A percentile compares a stretch with the other conserved stretches of the same genome.
Evolutionary conservation across 805 yeast genomes (phyloP).

Genomic region (Candida saitoana): DNA sequence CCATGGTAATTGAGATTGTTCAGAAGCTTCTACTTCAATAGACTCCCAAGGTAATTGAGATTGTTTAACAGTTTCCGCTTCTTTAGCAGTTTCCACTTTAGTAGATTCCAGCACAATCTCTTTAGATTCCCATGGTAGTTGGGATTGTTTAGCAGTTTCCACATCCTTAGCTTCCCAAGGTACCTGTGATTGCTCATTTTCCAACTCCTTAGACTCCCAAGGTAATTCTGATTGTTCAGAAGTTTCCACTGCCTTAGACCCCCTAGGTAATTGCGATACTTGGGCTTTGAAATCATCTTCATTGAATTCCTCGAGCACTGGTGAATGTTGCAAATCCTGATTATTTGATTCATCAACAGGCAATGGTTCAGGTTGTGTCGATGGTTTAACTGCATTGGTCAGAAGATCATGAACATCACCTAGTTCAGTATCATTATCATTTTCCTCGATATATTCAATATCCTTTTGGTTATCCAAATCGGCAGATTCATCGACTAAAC

Average conservation of each 20-base stretch:
- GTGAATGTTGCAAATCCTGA: neutral
- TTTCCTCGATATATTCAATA: neutral
- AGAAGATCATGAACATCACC: too few species aligned
- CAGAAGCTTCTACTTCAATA: neutral
- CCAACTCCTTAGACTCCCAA: neutral
- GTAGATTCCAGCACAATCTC: neutral
- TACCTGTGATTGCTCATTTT: neutral
- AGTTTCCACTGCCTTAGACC: neutral
- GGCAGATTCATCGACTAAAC: neutral
- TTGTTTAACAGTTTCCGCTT: neutral
- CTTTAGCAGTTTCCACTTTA: neutral
- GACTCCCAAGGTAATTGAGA: constrained; percentile 2
- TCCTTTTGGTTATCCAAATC: neutral
- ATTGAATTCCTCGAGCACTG: neutral
- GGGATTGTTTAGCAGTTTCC: neutral
- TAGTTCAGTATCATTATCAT: neutral
- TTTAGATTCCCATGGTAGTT: neutral
- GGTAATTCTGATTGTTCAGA: neutral
- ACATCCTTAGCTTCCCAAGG: constrained; percentile 3
- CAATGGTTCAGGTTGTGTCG: too few species aligned
- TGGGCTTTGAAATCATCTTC: neutral
- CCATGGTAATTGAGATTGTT: neutral
- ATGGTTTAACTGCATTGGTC: too few species aligned
- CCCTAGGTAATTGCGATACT: constrained; percentile 1
- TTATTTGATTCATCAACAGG: neutral